Percentiles rank a stretch among this genome's conserved stretches.
These are phyloP conservation scores for Vitis hybrid DNA, from an alignment of 177 flowering plant genomes.

Conservation along the genomic window DNA sequence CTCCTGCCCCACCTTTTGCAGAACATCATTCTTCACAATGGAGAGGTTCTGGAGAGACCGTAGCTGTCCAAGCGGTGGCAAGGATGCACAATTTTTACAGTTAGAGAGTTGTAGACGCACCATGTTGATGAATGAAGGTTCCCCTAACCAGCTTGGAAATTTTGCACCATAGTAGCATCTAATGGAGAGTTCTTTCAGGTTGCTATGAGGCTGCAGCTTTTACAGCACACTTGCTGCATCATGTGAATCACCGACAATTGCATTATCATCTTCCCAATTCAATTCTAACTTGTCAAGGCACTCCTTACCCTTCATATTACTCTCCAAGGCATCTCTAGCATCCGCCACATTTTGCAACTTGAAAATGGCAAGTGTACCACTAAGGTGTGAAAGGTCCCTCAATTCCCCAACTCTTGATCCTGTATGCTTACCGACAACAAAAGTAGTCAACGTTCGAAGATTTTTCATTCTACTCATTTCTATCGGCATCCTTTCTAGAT, in stretches of 20 bases:
- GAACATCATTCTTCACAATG: too few relatives aligned
- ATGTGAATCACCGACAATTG: not conserved
- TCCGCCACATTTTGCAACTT: conserved; percentile 20
- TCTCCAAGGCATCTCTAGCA: conserved; percentile 20
- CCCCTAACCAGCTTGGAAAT: conserved; percentile 22
- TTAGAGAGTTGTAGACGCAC: not conserved
- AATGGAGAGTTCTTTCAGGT: conserved; percentile 13
- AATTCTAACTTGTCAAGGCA: conserved; percentile 13
- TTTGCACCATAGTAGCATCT: conserved; percentile 8
- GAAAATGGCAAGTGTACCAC: conserved; percentile 13
- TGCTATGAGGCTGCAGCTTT: conserved; percentile 10
- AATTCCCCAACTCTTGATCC: conserved; percentile 14
- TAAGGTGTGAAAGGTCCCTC: conserved; percentile 9
- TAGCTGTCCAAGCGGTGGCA: too few relatives aligned
- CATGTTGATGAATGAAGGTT: conserved; percentile 13
- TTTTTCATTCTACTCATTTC: conserved; percentile 10
- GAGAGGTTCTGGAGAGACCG: too few relatives aligned
- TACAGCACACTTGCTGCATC: conserved; percentile 6
- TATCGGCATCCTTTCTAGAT: conserved; percentile 8
- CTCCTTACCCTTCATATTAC: conserved; percentile 15
- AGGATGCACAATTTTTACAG: too few relatives aligned
- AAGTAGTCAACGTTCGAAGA: conserved; percentile 9
- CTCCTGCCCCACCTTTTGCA: conserved; percentile 11
- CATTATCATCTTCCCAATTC: conserved; percentile 9
- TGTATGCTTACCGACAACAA: not conserved